These are phyloP conservation scores for Epichloe coenophiala DNA, from an alignment of 2,329 filamentous ascomycete species.

Conservation along the genomic window DNA sequence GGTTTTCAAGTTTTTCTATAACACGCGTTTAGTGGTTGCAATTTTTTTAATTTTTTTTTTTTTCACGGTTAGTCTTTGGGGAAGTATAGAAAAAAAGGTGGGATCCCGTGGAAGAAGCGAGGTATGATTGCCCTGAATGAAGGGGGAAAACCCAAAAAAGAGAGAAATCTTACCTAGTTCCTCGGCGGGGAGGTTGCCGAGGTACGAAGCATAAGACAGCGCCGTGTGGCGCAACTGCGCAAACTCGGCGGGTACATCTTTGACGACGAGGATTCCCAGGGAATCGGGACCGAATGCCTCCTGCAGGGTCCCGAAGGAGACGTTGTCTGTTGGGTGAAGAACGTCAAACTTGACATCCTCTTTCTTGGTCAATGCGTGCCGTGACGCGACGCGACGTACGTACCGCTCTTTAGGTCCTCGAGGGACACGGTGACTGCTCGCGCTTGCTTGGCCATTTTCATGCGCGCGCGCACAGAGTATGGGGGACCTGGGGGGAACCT, in stretches of 20 bases:
- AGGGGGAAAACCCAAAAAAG: not conserved
- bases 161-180: conserved; percentile 48
- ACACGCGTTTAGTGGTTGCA: not conserved
- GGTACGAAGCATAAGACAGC: conserved; percentile 77
- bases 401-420: conserved; percentile 46
- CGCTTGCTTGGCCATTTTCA: conserved; percentile 32
- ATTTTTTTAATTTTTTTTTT: no score
- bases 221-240: conserved; percentile 55
- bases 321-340: conserved; percentile 34
- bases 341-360: not conserved
- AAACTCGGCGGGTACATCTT: conserved; percentile 65
- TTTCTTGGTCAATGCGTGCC: no score
- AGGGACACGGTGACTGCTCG: conserved; percentile 48
- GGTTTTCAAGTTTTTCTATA: conserved; percentile 43
- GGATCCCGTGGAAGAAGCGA: not conserved
- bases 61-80: no score
- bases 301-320: conserved; percentile 56
- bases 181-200: conserved; percentile 62
- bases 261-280: conserved; percentile 86
- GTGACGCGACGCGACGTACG: conserved; percentile 7
- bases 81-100: no score
- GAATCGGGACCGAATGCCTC: conserved; percentile 83
- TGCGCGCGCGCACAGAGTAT: not conserved
- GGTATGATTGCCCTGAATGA: not conserved
- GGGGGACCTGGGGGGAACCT: not conserved